These are phyloP conservation scores for Xylariaceae sp. DNA, from an alignment of 2,329 filamentous ascomycete genomes.

Conservation along the genomic window DNA sequence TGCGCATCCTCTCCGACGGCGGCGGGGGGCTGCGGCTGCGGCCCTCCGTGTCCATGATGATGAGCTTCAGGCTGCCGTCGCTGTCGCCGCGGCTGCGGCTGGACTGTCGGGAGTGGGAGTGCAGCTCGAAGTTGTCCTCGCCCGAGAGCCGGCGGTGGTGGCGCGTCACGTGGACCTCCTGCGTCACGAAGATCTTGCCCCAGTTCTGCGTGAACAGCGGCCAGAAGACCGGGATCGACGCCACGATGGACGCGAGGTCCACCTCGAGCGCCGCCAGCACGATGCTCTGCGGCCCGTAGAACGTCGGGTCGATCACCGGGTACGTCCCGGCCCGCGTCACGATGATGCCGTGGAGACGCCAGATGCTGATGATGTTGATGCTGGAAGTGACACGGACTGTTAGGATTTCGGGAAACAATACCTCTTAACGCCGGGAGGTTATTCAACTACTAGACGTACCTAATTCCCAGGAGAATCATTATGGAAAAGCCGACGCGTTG, in stretches of 20 bases:
- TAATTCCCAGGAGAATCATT: constrained; percentile 40
- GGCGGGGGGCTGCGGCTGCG: neutral
- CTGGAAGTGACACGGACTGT: constrained; percentile 21
- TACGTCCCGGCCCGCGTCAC: constrained; percentile 39
- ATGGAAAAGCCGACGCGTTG: constrained; percentile 40
- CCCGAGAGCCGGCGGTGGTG: constrained; percentile 37
- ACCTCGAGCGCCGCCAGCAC: constrained; percentile 44
- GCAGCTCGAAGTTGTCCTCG: constrained; percentile 24
- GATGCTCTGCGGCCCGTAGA: constrained; percentile 43
- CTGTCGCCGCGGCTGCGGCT: constrained; percentile 17
- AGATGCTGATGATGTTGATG: constrained; percentile 41
- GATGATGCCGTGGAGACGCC: constrained; percentile 41
- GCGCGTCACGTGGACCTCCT: constrained; percentile 42
- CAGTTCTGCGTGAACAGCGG: constrained; percentile 38
- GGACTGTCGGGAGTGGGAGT: constrained; percentile 1
- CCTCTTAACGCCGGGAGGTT: too few species aligned
- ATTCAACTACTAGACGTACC: constrained; percentile 42
- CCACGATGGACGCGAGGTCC: constrained; percentile 42
- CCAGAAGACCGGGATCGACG: constrained; percentile 44
- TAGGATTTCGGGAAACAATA: neutral
- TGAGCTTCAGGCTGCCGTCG: constrained; percentile 24
- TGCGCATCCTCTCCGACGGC: neutral
- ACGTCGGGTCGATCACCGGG: constrained; percentile 45
- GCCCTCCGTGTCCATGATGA: constrained; percentile 16
- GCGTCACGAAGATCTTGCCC: constrained; percentile 45